Conservation (phyloP, 768 basidiomycete species). For the Suillus tomentosus region DNA sequence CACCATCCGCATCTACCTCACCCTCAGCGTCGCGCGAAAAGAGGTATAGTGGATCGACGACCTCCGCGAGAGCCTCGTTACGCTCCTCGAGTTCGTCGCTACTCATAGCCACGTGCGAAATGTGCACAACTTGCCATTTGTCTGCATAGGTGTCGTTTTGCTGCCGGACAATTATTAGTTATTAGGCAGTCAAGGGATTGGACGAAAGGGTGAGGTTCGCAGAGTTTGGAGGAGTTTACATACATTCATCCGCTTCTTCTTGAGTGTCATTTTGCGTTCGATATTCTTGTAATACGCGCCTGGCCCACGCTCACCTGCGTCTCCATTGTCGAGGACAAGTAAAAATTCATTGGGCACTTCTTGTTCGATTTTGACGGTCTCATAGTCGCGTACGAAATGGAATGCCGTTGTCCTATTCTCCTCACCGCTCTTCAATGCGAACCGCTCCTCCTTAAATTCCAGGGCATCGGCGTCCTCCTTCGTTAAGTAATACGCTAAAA, state of each 20-base stretch:
- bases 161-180: slow-evolving; percentile 35
- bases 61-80: slow-evolving; percentile 77
- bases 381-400: slow-evolving; percentile 81
- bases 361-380: slow-evolving; percentile 84
- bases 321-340: slow-evolving; percentile 69
- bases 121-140: slow-evolving; percentile 81
- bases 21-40: slow-evolving; percentile 46
- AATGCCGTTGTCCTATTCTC: slow-evolving; percentile 69
- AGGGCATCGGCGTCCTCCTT: slow-evolving; percentile 71
- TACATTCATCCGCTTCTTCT: slow-evolving; percentile 83
- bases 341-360: slow-evolving; percentile 86
- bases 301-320: slow-evolving; percentile 46
- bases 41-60: slow-evolving; percentile 66
- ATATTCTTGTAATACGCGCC: slow-evolving; percentile 92
- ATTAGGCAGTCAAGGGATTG: slow-evolving; percentile 3
- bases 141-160: slow-evolving; percentile 72
- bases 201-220: not conserved
- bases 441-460: slow-evolving; percentile 61
- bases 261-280: slow-evolving; percentile 84
- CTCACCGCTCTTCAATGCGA: slow-evolving; percentile 49
- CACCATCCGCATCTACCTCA: slow-evolving; percentile 68
- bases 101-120: slow-evolving; percentile 70
- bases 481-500: slow-evolving; percentile 83
- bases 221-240: slow-evolving; percentile 27
- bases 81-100: slow-evolving; percentile 77